Evolutionary conservation across 306 rosid genomes (phyloP), one percentile per base, ranked within the genome.

Genomic region (Medicago truncatula): DNA sequence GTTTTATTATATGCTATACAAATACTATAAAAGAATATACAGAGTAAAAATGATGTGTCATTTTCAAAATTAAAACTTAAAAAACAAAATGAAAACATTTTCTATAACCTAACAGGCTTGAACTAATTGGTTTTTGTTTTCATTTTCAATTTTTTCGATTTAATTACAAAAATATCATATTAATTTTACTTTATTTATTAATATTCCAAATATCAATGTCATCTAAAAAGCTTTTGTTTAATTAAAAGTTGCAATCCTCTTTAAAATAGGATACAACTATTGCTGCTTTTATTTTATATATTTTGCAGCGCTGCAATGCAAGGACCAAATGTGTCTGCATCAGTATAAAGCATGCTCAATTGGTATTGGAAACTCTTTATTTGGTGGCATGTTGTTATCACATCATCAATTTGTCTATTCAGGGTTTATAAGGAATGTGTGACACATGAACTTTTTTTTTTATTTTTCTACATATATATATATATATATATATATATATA

Each of bases 281-380:
- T 25, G 17, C 34, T 15, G 21, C 44, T 52, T 53, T 25, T 25
- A 23, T 6, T 17, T 63, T 41, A n/a, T 67, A 18, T 50, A 28
- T 31, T 69, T 49, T 63, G 72, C 52, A 23, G 62, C 9, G 11
- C 2, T 21, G 40, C 40, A 21, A 49, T 43, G 49, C 49, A 43
- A 43, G 15, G 65, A 71, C 3, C 7, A 41, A 70, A 61, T 23
- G 23, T 28, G 25, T 65, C 73, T 61, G 65, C 69, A 82, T 66
- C 71, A 4, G 9, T 57, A 21, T 10, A 57, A 23, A 21, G 64
- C 64, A 58, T 3, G 28, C 14, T 34, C 11, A 20, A 44, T 31
- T 56, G 58, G 21, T 61, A 49, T 67, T 77, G 69, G 40, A 77
- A 38, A 21, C 16, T 20, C 3, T 39, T 71, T 71, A 61, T 59